Evolutionary conservation across 2,329 filamentous ascomycete genomes (phyloP), one percentile per base, ranked within the genome.

Genomic region (Neopestalotiopsis rosae): DNA sequence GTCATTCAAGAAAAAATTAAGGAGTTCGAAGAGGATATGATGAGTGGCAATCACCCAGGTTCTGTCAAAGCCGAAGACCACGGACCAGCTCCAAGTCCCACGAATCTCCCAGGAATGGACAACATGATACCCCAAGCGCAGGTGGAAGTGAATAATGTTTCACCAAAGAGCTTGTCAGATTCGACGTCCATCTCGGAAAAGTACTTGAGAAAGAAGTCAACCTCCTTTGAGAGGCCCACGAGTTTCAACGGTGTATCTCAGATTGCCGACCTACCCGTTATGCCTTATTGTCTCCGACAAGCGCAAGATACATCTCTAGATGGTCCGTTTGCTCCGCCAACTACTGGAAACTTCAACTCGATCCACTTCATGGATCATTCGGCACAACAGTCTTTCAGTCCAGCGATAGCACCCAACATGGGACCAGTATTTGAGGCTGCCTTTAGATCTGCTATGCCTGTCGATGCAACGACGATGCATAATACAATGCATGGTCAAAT

Each of bases 261-360:
- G 4, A 45, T 63, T 57, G 40, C 24, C 14, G 67, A 65, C 4
- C 62, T 59, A 30, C 63, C 69, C n/a, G 63, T 66, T 2, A 62
- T 70, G 40, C 69, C 69, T 3, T 70, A 68, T 20, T 70, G 66
- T 24, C 59, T 70, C 13, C 65, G 65, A 20, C 64, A 64, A 49
- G 69, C 69, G 6, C 66, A 64, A 38, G 69, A 61, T 7, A 61
- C 65, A 24, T 67, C 65, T 1, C 20, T 38, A 20, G 40, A 52
- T 40, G 65, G 65, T 13, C 65, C 65, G 5, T 67, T 67, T 34
- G 52, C 65, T n/a, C 17, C 65, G 30, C 65, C 65, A 13, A 67
- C 65, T 13, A 32, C 38, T 59, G 56, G 65, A 14, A 61, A 67
- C 49, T 61, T 24, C 56, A 32, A 56, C 14, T 56, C 65, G 13